Evolutionary conservation across 78 protist species (phyloP).

Genomic region (Dictyostelium citrinum): DNA sequence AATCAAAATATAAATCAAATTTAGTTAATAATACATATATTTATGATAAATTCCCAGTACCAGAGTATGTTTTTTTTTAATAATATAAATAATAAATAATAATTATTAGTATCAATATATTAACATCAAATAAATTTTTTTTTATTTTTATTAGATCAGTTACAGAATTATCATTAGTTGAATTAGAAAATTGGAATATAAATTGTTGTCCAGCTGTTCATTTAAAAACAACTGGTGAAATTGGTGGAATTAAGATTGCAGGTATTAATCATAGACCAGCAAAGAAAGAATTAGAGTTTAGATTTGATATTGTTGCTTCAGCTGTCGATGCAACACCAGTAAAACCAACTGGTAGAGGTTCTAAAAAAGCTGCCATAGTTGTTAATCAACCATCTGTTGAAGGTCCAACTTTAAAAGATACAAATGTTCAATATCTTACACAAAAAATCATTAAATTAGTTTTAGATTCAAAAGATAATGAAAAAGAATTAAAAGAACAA

Average conservation of each 20-base stretch:
- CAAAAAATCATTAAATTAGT: conserved; percentile 1
- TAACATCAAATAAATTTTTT: no score
- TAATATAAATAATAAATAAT: not conserved
- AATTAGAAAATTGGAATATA: conserved; percentile 58
- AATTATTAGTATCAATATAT: not conserved
- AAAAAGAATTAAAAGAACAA: not conserved
- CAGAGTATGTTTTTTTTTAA: conserved; percentile 40
- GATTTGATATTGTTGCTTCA: conserved; percentile 61
- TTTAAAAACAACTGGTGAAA: conserved; percentile 54
- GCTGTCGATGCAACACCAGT: no score
- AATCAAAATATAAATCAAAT: conserved; percentile 30
- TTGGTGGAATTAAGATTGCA: conserved; percentile 25
- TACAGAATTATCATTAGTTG: conserved; percentile 43
- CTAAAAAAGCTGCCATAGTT: not conserved
- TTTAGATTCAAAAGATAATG: not conserved
- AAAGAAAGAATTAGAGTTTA: conserved; percentile 69
- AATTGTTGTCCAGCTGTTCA: conserved; percentile 71
- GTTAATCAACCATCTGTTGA: not conserved
- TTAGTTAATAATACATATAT: conserved; percentile 59
- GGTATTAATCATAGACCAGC: conserved; percentile 74
- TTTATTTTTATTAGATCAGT: conserved; percentile 12
- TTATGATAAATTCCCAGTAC: conserved; percentile 78
- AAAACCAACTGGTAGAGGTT: not conserved
- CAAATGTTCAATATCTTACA: conserved; percentile 35
- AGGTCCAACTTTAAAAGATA: not conserved